Evolutionary conservation across 257 asterid species (phyloP).

Genomic region (Thymus quinquecostatus): DNA sequence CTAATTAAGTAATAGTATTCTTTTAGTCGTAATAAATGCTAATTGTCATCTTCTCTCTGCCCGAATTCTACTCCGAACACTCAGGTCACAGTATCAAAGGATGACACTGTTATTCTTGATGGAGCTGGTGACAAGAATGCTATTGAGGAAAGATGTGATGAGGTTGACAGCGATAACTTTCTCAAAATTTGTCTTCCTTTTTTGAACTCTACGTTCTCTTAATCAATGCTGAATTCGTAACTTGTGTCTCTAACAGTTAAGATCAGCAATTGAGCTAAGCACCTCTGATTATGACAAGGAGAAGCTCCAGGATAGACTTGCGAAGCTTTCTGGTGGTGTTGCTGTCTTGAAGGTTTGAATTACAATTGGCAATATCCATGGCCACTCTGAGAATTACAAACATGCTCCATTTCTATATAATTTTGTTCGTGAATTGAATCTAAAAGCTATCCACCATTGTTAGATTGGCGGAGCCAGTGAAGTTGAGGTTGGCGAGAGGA

Average conservation of each 20-base stretch:
- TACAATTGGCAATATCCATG: not conserved
- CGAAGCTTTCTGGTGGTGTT: constrained; percentile 72
- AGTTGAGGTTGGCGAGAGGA: constrained; percentile 59
- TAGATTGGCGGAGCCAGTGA: constrained; percentile 83
- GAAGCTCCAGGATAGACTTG: constrained; percentile 68
- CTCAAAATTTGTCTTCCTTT: not conserved
- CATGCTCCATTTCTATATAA: not conserved
- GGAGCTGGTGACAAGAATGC: constrained; percentile 85
- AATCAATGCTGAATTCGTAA: constrained; percentile 13
- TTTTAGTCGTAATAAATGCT: not conserved
- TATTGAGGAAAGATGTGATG: constrained; percentile 88
- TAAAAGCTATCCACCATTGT: constrained; percentile 12
- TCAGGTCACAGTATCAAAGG: constrained; percentile 89
- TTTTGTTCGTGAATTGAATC: not conserved
- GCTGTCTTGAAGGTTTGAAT: constrained; percentile 59
- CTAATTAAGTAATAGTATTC: not conserved
- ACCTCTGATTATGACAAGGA: constrained; percentile 67
- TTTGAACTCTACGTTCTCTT: not conserved
- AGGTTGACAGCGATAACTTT: constrained; percentile 45
- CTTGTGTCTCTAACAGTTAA: constrained; percentile 42
- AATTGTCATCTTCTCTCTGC: not conserved
- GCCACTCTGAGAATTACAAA: not conserved
- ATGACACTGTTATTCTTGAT: constrained; percentile 87
- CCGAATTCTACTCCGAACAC: not conserved
- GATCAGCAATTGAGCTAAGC: constrained; percentile 72